A percentile compares a stretch with the other conserved stretches of the same genome.
Conservation (phyloP, 345 rosid genomes). For the Aquilaria yunnanensis region DNA sequence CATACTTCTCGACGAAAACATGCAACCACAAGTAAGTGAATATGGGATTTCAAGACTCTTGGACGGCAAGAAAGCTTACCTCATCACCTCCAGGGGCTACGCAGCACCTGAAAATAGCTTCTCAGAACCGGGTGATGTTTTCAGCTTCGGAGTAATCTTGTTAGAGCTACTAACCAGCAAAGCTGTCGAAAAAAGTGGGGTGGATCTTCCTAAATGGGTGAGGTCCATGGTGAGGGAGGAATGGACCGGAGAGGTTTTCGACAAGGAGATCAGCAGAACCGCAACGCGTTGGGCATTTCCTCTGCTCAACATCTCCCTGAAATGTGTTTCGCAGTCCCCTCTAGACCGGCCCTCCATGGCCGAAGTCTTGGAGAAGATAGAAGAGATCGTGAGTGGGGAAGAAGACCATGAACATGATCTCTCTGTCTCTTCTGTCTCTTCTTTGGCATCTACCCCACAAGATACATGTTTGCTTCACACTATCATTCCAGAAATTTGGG, state of each 20-base stretch:
- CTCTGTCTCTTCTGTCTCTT: conserved; percentile 25
- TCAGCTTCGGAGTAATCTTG: conserved; percentile 45
- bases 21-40: conserved; percentile 45
- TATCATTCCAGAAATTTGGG: conserved; percentile 50
- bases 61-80: conserved; percentile 19
- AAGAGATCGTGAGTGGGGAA: conserved; percentile 24
- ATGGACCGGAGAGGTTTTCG: conserved; percentile 73
- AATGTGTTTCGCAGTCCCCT: conserved; percentile 37
- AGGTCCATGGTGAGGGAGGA: conserved; percentile 59
- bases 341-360: conserved; percentile 31
- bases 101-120: conserved; percentile 37
- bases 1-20: conserved; percentile 32
- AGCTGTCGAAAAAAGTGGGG: conserved; percentile 37
- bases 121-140: conserved; percentile 46
- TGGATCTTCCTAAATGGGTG: conserved; percentile 65
- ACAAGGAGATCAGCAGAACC: conserved; percentile 39
- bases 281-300: conserved; percentile 51
- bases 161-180: conserved; percentile 52
- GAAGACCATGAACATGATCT: conserved; percentile 21
- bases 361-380: conserved; percentile 40
- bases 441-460: conserved; percentile 18
- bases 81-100: conserved; percentile 26
- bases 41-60: conserved; percentile 30
- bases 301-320: conserved; percentile 42
- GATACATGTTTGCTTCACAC: conserved; percentile 44